Conservation (phyloP, 176 grass and related monocot species). For the Carex cristatella region DNA sequence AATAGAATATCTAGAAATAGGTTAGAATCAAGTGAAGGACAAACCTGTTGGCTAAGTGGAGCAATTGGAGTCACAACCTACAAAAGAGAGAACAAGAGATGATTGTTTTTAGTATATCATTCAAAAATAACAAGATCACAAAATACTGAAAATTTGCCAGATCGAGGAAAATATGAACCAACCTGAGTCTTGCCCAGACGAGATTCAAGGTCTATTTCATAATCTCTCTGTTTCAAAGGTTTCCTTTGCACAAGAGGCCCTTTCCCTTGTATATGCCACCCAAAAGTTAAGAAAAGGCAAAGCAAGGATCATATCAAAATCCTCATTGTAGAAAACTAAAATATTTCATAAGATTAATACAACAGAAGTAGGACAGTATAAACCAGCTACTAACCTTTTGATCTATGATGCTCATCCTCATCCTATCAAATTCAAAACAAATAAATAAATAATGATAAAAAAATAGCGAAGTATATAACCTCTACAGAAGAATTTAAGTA, state of each 20-base stretch:
- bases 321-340: not conserved
- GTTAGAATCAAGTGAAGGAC: constrained; percentile 10
- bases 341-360: not conserved
- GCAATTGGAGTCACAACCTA: constrained; percentile 98
- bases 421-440: constrained; percentile 13
- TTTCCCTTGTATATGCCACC: constrained; percentile 36
- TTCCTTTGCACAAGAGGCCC: constrained; percentile 86
- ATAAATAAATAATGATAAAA: constrained; percentile 15
- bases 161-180: not conserved
- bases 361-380: not conserved
- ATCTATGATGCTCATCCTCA: constrained; percentile 50
- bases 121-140: constrained; percentile 2
- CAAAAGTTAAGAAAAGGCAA: not conserved
- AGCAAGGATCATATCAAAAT: not conserved
- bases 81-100: constrained; percentile 28
- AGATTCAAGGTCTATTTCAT: constrained; percentile 96
- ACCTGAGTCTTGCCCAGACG: constrained; percentile 99
- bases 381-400: constrained; percentile 51
- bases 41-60: constrained; percentile 97
- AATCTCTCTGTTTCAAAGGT: constrained; percentile 93
- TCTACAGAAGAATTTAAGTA: not conserved
- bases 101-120: not conserved
- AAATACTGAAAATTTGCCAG: not conserved
- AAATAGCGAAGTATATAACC: constrained; percentile 9
- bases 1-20: not conserved